Base-by-base conservation (phyloP, 768 basidiomycete species). In the Hygrophorus russula region DNA sequence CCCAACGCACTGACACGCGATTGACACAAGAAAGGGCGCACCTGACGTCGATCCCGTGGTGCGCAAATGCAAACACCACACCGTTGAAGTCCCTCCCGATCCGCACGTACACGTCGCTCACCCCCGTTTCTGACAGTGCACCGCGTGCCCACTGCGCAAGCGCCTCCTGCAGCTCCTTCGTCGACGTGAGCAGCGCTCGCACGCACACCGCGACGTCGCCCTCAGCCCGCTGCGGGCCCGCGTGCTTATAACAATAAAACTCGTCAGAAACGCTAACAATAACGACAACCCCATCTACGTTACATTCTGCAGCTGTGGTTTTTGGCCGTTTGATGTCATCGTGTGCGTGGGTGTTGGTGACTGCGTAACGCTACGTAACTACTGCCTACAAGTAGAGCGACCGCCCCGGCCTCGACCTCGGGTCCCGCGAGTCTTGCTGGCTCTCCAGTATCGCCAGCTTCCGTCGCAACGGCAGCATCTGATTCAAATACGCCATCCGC, bases 61-160 rank as follows among this genome's bases (percentile, higher is more conserved):
- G 64, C 8, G 74, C 70, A 55, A 98, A 96, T 0, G 90, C 86
- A 31, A 63, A 68, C 15, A 88, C 74, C 33, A 81, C 81, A 2
- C 71, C 62, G 59, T 92, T 91, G 67, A 96, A 93, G 51, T 92
- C 83, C 55, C 84, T 83, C 35, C 90, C 91, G 12, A 96, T 74
- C 52, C 78, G 74, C 42, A 98, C 86, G 59, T 91, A 98, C 42
- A 86, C 74, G 59, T 94, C 80, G 68, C 85, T 89, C 54, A 98
- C 89, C 55, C 88, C 68, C 11, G 61, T 65, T 42, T 89, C 82
- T 1, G 71, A 62, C 1, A 77, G 77, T 36, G 72, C 65, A 2
- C 69, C 65, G 1, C 62, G 48, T 39, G 79, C 74, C 90, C 91
- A 93, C 46, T 71, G 71, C 19, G 64, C 69, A 36, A 93, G 71